Evolutionary conservation across 345 rosid genomes (phyloP), one percentile per base, ranked within the genome.

Genomic region (Jatropha curcas): DNA sequence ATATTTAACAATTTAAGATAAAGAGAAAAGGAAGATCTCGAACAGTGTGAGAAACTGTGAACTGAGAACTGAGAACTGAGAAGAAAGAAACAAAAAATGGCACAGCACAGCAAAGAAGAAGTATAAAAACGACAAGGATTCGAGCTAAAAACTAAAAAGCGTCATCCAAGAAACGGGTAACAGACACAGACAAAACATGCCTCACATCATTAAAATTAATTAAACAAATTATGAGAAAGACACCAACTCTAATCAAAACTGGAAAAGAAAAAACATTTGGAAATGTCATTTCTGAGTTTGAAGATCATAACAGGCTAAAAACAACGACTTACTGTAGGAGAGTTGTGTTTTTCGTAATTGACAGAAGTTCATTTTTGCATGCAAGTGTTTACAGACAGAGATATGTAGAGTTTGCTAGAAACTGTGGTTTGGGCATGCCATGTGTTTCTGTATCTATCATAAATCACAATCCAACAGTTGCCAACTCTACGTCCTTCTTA

Each of bases 121-220:
- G 75, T 20, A 17, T 67, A 74, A 76, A 81, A 80, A 87, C 83
- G 86, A 86, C 91, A 85, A 84, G 65, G 70, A 61, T 70, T 76
- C 74, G 70, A 86, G 79, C 60, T 75, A 51, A 76, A 59, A 83
- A 71, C 55, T 71, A 43, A 58, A 70, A 75, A 76, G 82, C 64
- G 60, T 76, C 79, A 80, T 76, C 84, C 78, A 73, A 81, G 73
- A 65, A 63, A 17, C 37, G 76, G 41, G 70, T 65, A 75, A 75
- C 60, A 57, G 80, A 68, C 74, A 66, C 50, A 34, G 55, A 71
- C 72, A 63, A 62, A 57, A 71, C 56, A 41, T 35, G 3, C 41
- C 43, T 58, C 57, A 28, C 24, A 14, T 35, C 7, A 33, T 64
- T 64, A 30, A n/a, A 55, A 72, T 27, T 53, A 66, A 71, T 71